A percentile compares a stretch with the other conserved stretches of the same genome.
These are phyloP conservation scores for Aspergillus flavus DNA, from an alignment of 2,329 filamentous ascomycete genomes.

Conservation along the genomic window DNA sequence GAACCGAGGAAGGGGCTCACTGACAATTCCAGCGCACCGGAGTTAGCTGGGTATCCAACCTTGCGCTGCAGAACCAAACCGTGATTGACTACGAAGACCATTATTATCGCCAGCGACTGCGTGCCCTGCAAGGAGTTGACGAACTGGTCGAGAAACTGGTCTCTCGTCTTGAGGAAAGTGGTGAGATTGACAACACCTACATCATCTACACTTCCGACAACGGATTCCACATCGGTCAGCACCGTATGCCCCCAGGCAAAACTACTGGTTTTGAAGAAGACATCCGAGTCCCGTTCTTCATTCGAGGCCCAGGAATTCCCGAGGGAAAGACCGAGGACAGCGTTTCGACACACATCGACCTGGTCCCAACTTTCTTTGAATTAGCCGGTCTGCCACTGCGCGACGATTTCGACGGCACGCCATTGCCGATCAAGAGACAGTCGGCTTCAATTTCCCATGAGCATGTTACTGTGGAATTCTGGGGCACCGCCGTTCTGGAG, in stretches of 20 bases:
- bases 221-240: slow-evolving; percentile 63
- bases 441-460: slow-evolving; percentile 46
- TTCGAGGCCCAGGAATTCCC: slow-evolving; percentile 61
- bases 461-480: slow-evolving; percentile 62
- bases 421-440: slow-evolving; percentile 48
- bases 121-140: slow-evolving; percentile 56
- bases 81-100: slow-evolving; percentile 56
- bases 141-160: slow-evolving; percentile 56
- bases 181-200: slow-evolving; percentile 57
- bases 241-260: slow-evolving; percentile 61
- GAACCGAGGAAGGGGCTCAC: background rate
- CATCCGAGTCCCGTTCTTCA: slow-evolving; percentile 61
- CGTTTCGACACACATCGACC: slow-evolving; percentile 65
- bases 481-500: slow-evolving; percentile 47
- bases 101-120: slow-evolving; percentile 54
- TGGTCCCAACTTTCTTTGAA: slow-evolving; percentile 63
- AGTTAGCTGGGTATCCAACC: slow-evolving; percentile 49
- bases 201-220: slow-evolving; percentile 65
- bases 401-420: slow-evolving; percentile 59
- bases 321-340: slow-evolving; percentile 44
- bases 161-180: slow-evolving; percentile 42
- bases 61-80: slow-evolving; percentile 49
- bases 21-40: slow-evolving; percentile 38
- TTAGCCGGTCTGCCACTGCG: slow-evolving; percentile 44
- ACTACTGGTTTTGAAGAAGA: slow-evolving; percentile 62